Conservation (phyloP, 345 rosid genomes). For the Salix koriyanagi region DNA sequence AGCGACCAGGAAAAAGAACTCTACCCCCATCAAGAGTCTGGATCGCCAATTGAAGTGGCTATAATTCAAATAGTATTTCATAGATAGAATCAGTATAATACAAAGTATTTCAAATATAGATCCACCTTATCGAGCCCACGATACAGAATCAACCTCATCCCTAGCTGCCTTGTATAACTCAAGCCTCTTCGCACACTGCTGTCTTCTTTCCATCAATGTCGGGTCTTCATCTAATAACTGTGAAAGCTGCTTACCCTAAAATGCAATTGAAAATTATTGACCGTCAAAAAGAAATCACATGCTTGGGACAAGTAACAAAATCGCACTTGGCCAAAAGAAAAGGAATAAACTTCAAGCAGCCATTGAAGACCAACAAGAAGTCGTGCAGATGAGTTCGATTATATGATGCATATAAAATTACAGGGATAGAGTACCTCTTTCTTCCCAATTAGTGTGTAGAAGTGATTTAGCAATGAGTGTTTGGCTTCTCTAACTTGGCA, state of each 20-base stretch:
- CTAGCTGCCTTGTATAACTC: conserved; percentile 39
- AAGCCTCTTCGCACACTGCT: conserved; percentile 32
- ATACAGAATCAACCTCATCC: conserved; percentile 40
- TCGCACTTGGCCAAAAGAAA: neutral
- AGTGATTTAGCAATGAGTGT: conserved; percentile 29
- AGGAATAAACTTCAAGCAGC: neutral
- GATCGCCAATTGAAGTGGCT: neutral
- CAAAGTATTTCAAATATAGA: neutral
- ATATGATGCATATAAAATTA: neutral
- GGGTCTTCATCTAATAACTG: conserved; percentile 39
- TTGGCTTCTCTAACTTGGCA: conserved; percentile 42
- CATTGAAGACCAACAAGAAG: neutral
- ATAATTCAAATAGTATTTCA: neutral
- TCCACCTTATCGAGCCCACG: conserved; percentile 28
- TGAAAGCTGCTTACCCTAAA: conserved; percentile 33
- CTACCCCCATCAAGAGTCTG: neutral
- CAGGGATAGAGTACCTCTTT: conserved; percentile 24
- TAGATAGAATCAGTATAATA: neutral
- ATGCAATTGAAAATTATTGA: neutral
- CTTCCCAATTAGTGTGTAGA: conserved; percentile 35
- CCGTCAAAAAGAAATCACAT: too few relatives aligned
- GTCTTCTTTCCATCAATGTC: conserved; percentile 40
- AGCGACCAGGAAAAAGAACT: conserved; percentile 1
- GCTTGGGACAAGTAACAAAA: neutral
- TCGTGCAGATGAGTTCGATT: neutral